phyloP scores from a whole-genome alignment of 2,329 filamentous ascomycete genomes.

The Beauveria asiatica region DNA sequence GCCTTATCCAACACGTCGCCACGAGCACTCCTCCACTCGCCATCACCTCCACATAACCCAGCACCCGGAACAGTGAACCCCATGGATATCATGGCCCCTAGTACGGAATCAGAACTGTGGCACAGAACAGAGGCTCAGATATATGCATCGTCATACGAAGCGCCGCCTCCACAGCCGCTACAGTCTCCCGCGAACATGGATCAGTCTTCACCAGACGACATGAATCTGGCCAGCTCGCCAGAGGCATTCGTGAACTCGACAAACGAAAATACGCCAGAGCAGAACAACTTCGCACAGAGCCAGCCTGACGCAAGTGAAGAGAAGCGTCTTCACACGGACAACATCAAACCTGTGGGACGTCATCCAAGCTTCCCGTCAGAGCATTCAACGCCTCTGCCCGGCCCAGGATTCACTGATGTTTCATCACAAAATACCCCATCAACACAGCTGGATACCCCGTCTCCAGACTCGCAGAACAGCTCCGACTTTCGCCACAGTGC shows the following conservation, averaged over 20 bases:
- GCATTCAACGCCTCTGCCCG: conserved; percentile 33
- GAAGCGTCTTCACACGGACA: conserved; percentile 18
- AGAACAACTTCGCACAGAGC: background rate
- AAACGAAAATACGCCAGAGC: background rate
- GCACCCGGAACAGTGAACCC: conserved; percentile 43
- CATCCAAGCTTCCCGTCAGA: conserved; percentile 30
- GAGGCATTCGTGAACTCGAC: background rate
- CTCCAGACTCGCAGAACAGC: conserved; percentile 29
- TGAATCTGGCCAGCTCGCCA: background rate
- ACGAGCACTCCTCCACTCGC: conserved; percentile 12
- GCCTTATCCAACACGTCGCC: conserved; percentile 14
- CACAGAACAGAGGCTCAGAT: conserved; percentile 30
- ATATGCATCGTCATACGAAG: conserved; percentile 20
- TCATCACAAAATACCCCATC: conserved; percentile 39
- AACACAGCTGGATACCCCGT: conserved; percentile 35
- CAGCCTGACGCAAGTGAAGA: conserved; percentile 15
- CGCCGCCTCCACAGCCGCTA: conserved; percentile 14
- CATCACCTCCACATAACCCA: conserved; percentile 25
- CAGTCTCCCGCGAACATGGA: background rate
- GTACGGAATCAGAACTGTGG: conserved; percentile 29
- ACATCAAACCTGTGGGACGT: conserved; percentile 18
- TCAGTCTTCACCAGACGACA: background rate
- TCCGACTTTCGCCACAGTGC: conserved; percentile 29
- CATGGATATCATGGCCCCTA: conserved; percentile 43
- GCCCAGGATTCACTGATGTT: conserved; percentile 30